Conservation (phyloP, 2,329 filamentous ascomycete genomes). For the Colletotrichum lini region DNA sequence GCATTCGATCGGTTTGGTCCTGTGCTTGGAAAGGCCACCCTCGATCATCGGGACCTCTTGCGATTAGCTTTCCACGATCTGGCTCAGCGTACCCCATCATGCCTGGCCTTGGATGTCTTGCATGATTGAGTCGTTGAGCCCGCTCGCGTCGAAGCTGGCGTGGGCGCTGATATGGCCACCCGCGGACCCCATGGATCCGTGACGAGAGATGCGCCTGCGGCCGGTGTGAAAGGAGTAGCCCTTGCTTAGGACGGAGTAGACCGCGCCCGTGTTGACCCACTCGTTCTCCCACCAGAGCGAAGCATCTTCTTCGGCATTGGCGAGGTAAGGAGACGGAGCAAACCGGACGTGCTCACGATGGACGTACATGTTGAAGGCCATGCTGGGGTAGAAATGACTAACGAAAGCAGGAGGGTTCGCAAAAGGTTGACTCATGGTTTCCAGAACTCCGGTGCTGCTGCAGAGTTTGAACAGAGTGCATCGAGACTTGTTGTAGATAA, state of each 20-base stretch:
- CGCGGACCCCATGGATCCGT: neutral
- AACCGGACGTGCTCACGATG: slow-evolving; percentile 27
- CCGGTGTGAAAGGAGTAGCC: slow-evolving; percentile 13
- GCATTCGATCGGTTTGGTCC: no score
- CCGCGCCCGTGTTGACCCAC: neutral
- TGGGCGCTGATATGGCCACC: slow-evolving; percentile 16
- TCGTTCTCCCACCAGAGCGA: slow-evolving; percentile 21
- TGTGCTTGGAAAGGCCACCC: no score
- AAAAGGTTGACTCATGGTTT: neutral
- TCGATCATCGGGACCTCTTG: no score
- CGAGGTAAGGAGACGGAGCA: slow-evolving; percentile 15
- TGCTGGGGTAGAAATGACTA: slow-evolving; percentile 17
- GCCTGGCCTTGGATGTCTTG: slow-evolving; percentile 16
- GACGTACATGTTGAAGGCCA: slow-evolving; percentile 32
- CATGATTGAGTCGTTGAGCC: slow-evolving; percentile 16
- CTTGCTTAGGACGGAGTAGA: slow-evolving; percentile 17
- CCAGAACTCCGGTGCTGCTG: neutral
- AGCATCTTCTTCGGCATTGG: neutral
- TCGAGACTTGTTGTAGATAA: neutral
- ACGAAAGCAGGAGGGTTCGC: no score
- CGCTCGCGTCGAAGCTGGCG: neutral
- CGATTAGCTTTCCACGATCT: no score
- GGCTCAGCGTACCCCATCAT: neutral
- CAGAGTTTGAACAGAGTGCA: neutral
- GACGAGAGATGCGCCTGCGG: slow-evolving; percentile 7